Evolutionary conservation across 1,284 basidiomycete species (phyloP).

Genomic region (Erythrobasidium hasegawianum): DNA sequence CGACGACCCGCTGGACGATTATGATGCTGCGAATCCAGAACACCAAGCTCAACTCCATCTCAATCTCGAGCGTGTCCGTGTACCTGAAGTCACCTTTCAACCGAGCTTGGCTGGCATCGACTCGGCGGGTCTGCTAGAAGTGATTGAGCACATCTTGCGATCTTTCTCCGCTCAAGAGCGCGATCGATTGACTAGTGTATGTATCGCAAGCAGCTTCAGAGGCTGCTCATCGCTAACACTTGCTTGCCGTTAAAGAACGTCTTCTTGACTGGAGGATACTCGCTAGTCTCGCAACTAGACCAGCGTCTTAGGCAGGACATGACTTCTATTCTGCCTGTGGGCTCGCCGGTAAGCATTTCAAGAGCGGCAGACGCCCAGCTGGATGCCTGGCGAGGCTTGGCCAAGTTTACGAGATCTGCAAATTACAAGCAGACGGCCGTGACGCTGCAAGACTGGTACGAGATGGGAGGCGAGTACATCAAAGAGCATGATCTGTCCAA

Average conservation of each 20-base stretch:
- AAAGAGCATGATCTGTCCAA: slow-evolving; percentile 51
- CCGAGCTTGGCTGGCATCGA: slow-evolving; percentile 92
- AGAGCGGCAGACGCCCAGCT: slow-evolving; percentile 56
- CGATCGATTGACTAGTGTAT: slow-evolving; percentile 57
- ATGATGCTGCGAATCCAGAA: slow-evolving; percentile 59
- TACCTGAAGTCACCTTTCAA: slow-evolving; percentile 89
- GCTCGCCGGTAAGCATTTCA: slow-evolving; percentile 63
- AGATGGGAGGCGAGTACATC: slow-evolving; percentile 76
- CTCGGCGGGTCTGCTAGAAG: slow-evolving; percentile 87
- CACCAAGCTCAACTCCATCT: slow-evolving; percentile 75
- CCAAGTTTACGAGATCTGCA: slow-evolving; percentile 55
- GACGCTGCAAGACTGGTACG: slow-evolving; percentile 79
- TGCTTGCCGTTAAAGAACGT: slow-evolving; percentile 62
- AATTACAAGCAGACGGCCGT: slow-evolving; percentile 60
- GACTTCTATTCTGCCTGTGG: slow-evolving; percentile 74
- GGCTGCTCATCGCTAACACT: slow-evolving; percentile 33
- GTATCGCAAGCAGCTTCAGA: slow-evolving; percentile 35
- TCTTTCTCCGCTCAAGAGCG: slow-evolving; percentile 69
- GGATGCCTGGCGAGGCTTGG: slow-evolving; percentile 29
- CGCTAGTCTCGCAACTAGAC: slow-evolving; percentile 67
- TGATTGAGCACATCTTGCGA: slow-evolving; percentile 79
- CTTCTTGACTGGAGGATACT: slow-evolving; percentile 82
- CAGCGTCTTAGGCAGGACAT: slow-evolving; percentile 66
- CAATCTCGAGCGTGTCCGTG: slow-evolving; percentile 88
- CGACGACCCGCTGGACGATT: slow-evolving; percentile 55